Evolutionary conservation across 768 basidiomycete species (phyloP).

Genomic region (Pholiota molesta): DNA sequence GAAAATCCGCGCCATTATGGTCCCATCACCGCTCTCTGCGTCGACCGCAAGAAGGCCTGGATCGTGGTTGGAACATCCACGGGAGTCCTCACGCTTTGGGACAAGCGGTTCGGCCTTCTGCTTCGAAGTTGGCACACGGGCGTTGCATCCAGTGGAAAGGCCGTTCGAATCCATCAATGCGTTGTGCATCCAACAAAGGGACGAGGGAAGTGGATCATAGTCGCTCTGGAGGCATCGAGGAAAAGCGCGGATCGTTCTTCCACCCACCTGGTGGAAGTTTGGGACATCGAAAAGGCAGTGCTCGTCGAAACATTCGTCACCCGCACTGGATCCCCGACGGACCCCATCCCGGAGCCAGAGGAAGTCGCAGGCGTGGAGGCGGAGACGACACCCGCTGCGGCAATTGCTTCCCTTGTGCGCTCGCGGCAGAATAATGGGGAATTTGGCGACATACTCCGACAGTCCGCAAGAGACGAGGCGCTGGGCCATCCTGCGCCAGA

Average conservation of each 20-base stretch:
- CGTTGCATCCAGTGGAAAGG: conserved; percentile 50
- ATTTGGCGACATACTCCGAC: conserved; percentile 19
- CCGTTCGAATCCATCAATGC: conserved; percentile 71
- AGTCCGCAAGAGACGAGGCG: conserved; percentile 21
- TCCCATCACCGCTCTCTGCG: conserved; percentile 81
- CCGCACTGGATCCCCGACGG: conserved; percentile 47
- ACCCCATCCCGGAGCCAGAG: conserved; percentile 56
- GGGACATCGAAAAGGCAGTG: conserved; percentile 85
- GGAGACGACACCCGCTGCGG: conserved; percentile 66
- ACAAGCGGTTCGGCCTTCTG: conserved; percentile 89
- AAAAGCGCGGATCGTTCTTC: conserved; percentile 44
- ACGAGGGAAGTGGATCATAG: conserved; percentile 88
- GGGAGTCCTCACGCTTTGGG: conserved; percentile 90
- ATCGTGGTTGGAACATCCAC: conserved; percentile 84
- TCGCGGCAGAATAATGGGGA: conserved; percentile 48
- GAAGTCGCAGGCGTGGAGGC: conserved; percentile 56
- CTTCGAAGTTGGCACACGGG: conserved; percentile 88
- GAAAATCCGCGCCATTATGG: conserved; percentile 87
- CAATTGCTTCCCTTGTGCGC: conserved; percentile 82
- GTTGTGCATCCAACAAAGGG: conserved; percentile 86
- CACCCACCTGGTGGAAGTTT: conserved; percentile 76
- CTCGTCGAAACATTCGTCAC: conserved; percentile 83
- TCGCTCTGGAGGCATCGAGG: conserved; percentile 65
- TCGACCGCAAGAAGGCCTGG: conserved; percentile 88
- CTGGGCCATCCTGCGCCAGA: conserved; percentile 56